Conservation (phyloP, 2,329 filamentous ascomycete species). For the Alternaria incomplexa region DNA sequence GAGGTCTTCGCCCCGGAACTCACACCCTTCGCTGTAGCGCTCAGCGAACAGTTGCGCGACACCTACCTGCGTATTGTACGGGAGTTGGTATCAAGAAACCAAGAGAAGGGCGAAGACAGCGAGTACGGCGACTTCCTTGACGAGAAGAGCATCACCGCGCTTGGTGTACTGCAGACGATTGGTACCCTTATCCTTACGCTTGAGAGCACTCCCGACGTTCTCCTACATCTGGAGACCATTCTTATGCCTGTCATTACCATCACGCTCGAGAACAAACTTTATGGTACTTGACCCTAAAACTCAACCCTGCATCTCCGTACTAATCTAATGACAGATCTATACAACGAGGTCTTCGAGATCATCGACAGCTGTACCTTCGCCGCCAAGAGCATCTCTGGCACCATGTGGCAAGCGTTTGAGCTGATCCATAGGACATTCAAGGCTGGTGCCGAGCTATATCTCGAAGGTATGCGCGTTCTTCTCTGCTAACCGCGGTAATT, state of each 20-base stretch:
- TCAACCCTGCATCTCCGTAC: constrained; percentile 1
- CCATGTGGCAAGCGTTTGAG: constrained; percentile 99
- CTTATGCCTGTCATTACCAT: constrained; percentile 97
- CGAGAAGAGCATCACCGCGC: constrained; percentile 96
- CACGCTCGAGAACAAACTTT: constrained; percentile 96
- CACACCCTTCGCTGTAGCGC: constrained; percentile 93
- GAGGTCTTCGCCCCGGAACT: constrained; percentile 97
- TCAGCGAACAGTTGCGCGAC: constrained; percentile 94
- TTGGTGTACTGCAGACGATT: constrained; percentile 96
- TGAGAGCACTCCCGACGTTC: constrained; percentile 94
- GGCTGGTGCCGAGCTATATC: constrained; percentile 92
- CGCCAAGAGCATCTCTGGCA: constrained; percentile 91
- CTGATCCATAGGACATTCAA: constrained; percentile 97
- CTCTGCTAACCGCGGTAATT: neutral
- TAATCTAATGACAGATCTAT: constrained; percentile 68
- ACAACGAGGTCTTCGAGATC: constrained; percentile 98
- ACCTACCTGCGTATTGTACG: constrained; percentile 94
- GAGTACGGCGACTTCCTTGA: constrained; percentile 90
- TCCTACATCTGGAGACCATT: constrained; percentile 91
- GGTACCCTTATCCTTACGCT: constrained; percentile 95
- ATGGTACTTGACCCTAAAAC: constrained; percentile 61
- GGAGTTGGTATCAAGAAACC: constrained; percentile 87
- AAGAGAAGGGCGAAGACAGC: constrained; percentile 74
- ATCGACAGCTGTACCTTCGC: constrained; percentile 99
- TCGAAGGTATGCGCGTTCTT: constrained; percentile 64